Evolutionary conservation across 345 rosid species (phyloP).

Genomic region (Arabidopsis thaliana): DNA sequence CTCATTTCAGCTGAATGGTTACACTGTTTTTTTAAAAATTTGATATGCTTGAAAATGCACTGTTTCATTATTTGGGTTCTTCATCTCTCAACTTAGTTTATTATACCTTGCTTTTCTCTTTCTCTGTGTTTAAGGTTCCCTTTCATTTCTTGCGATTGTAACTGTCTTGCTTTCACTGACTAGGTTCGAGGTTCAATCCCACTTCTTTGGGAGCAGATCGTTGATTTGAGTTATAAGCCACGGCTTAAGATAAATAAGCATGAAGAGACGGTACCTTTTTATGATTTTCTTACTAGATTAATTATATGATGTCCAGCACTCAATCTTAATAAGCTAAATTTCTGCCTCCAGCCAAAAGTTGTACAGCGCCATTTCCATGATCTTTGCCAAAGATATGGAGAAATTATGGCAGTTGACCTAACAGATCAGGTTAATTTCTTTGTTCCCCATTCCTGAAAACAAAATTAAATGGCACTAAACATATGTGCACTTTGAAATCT

Average conservation of each 20-base stretch:
- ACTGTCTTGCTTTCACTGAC: slow-evolving; percentile 21
- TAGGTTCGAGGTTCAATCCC: slow-evolving; percentile 98
- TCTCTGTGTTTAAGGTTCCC: background rate
- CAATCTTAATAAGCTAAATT: slow-evolving; percentile 18
- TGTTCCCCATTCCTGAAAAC: slow-evolving; percentile 28
- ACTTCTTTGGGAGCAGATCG: slow-evolving; percentile 98
- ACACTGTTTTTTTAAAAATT: background rate
- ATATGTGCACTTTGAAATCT: slow-evolving; percentile 8
- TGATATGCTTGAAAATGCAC: background rate
- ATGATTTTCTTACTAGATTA: slow-evolving; percentile 29
- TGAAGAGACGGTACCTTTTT: slow-evolving; percentile 65
- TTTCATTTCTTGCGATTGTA: slow-evolving; percentile 6
- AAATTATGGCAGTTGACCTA: slow-evolving; percentile 69
- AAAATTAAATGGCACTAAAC: slow-evolving; percentile 9
- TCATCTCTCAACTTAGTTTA: slow-evolving; percentile 1
- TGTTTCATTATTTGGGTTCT: background rate
- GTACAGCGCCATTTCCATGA: slow-evolving; percentile 89
- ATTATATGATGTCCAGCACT: slow-evolving; percentile 19
- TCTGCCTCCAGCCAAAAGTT: slow-evolving; percentile 66
- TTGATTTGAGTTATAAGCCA: slow-evolving; percentile 96
- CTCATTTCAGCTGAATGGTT: slow-evolving; percentile 24
- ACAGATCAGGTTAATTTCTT: slow-evolving; percentile 69
- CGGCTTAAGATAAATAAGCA: slow-evolving; percentile 65
- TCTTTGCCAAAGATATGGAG: slow-evolving; percentile 91
- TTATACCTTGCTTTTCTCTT: slow-evolving; percentile 5